Evolutionary conservation across 75 land plant genomes (phyloP), one percentile per base, ranked within the genome.

Genomic region (Selaginella tamariscina): DNA sequence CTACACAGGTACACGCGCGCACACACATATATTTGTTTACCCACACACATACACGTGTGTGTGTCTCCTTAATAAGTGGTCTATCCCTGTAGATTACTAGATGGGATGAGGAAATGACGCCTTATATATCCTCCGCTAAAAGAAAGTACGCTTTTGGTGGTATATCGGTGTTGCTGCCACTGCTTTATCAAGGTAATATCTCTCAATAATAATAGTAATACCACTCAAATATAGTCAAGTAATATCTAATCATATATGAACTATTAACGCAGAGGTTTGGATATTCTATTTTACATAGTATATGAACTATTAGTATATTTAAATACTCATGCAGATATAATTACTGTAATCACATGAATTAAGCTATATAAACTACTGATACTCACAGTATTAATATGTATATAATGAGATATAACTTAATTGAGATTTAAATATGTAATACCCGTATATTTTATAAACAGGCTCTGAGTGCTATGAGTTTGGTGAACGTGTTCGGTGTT

Each of bases 61-160:
- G 15, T 39, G 5, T 39, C 5, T 39, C 11, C 15, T 15, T 5
- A 39, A 39, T 15, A 5, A 5, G 15, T 5, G 15, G 15, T 15
- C 11, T 39, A 5, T 39, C 49, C 49, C 29, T 26, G 24, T 77
- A 94, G 98, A 94, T 94, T 65, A 91, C 84, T 59, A 85, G 98
- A 55, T 76, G 91, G 57, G 98, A 90, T 76, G 98, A 94, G 71
- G 96, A 85, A 70, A 87, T 94, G 79, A 83, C 87, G 31, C 88
- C 96, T 23, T 94, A 85, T 75, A 69, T 94, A 70, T 73, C 91
- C 30, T 82, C 75, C 20, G 11, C 55, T 28, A 94, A 87, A 71
- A 79, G 96, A 28, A 87, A 80, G 67, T 94, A 94, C 69, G 85
- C 89, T 39, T 94, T 89, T 79, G 88, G 98, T 69, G 98, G 98